These are phyloP conservation scores for Radiomyces spectabilis DNA, from an alignment of 192 early-diverging fungal genomes.

Conservation along the genomic window DNA sequence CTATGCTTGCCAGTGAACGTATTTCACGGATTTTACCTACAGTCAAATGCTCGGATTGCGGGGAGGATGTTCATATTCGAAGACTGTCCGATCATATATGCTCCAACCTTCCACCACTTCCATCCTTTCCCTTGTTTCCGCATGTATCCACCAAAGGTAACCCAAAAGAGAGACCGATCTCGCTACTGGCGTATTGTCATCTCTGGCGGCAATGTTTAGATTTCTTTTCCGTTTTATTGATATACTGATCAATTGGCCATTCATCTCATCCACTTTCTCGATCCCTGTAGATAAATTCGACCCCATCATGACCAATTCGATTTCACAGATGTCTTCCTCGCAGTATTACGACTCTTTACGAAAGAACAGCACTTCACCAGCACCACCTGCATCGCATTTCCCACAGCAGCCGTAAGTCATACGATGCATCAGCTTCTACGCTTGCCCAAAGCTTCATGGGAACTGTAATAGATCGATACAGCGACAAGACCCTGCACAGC, in stretches of 20 bases:
- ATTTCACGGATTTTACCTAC: conserved; percentile 41
- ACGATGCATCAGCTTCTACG: too few species aligned
- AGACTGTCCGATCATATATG: conserved; percentile 40
- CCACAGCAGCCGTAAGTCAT: too few species aligned
- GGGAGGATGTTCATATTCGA: conserved; percentile 35
- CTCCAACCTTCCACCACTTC: conserved; percentile 33
- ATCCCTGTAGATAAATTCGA: background rate
- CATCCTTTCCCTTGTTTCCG: conserved; percentile 4
- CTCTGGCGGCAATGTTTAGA: too few species aligned
- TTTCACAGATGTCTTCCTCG: too few species aligned
- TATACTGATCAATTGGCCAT: background rate
- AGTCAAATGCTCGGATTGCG: conserved; percentile 48
- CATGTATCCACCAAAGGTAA: background rate
- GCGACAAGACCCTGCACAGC: too few species aligned
- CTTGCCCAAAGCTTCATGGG: too few species aligned
- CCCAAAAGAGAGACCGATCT: background rate
- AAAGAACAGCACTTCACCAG: too few species aligned
- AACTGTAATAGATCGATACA: too few species aligned
- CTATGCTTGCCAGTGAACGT: conserved; percentile 19
- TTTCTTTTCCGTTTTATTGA: background rate
- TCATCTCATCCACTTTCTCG: background rate
- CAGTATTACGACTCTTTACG: too few species aligned
- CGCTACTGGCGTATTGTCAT: too few species aligned
- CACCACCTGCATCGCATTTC: too few species aligned
- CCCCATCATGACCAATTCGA: too few species aligned